Conservation (phyloP, 2,329 filamentous ascomycete species). For the Claviceps maximensis region DNA sequence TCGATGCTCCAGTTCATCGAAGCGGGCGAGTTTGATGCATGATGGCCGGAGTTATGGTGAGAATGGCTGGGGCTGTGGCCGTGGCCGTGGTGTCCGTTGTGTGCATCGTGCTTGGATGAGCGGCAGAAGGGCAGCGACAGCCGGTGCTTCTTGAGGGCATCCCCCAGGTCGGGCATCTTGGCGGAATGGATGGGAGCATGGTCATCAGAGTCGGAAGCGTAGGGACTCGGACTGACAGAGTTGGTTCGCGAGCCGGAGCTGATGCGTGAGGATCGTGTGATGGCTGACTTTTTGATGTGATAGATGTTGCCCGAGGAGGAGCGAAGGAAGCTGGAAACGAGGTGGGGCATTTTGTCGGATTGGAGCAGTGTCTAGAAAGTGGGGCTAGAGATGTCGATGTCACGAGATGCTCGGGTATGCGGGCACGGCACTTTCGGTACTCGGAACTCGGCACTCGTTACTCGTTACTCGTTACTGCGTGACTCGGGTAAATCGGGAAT, state of each 20-base stretch:
- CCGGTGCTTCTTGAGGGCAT: conserved; percentile 28
- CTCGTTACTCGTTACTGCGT: too few species aligned
- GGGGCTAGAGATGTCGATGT: too few species aligned
- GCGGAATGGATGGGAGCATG: conserved; percentile 12
- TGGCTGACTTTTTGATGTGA: conserved; percentile 28
- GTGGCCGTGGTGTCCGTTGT: not conserved
- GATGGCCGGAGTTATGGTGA: conserved; percentile 18
- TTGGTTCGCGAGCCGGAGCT: conserved; percentile 12
- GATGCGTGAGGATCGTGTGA: conserved; percentile 18
- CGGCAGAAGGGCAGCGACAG: conserved; percentile 27
- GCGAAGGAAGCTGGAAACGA: conserved; percentile 44
- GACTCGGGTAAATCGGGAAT: too few species aligned
- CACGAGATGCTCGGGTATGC: not conserved
- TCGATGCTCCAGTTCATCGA: conserved; percentile 53
- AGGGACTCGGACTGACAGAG: conserved; percentile 20
- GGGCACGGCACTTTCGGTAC: too few species aligned
- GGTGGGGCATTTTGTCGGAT: conserved; percentile 35
- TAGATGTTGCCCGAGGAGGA: conserved; percentile 35
- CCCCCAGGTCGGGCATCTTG: conserved; percentile 26
- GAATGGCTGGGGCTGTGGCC: not conserved
- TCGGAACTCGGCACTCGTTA: too few species aligned
- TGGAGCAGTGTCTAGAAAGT: not conserved
- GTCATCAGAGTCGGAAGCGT: conserved; percentile 24
- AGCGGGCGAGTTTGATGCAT: conserved; percentile 17
- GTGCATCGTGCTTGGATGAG: not conserved